A percentile compares a stretch with the other conserved stretches of the same genome.
phyloP scores from a whole-genome alignment of 2,329 filamentous ascomycete genomes.

The Penicillium sp. region DNA sequence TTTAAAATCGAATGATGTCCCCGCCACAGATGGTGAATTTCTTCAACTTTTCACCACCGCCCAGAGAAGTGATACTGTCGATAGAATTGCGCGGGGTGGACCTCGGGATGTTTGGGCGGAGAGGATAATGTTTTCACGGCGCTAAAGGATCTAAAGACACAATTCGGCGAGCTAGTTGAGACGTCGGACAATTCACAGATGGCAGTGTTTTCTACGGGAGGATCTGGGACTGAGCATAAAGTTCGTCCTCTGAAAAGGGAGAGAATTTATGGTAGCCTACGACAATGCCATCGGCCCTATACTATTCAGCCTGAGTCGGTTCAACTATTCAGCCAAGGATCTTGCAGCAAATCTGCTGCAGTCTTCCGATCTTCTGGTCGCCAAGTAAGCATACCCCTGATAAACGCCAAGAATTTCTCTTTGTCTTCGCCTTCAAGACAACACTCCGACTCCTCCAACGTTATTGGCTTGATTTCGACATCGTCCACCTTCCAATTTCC shows the following conservation, averaged over 20 bases:
- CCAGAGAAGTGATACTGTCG: neutral
- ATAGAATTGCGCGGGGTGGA: neutral
- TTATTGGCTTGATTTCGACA: neutral
- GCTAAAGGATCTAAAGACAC: neutral
- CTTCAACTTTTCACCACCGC: slow-evolving; percentile 1
- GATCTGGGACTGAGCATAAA: slow-evolving; percentile 3
- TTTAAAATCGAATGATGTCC: neutral
- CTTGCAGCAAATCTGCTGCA: slow-evolving; percentile 9
- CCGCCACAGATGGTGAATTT: neutral
- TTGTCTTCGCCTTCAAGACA: slow-evolving; percentile 12
- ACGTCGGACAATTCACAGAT: neutral
- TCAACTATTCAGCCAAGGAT: slow-evolving; percentile 14
- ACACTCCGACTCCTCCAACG: slow-evolving; percentile 1
- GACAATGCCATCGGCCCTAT: neutral
- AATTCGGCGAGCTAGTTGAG: slow-evolving; percentile 3
- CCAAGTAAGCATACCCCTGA: slow-evolving; percentile 16
- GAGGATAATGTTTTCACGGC: neutral
- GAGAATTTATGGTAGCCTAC: neutral
- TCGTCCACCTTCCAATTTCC: slow-evolving; percentile 5
- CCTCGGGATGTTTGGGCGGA: neutral
- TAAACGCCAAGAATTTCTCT: slow-evolving; percentile 14
- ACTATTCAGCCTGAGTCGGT: neutral
- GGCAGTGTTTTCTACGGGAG: neutral
- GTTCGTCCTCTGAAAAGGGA: neutral
- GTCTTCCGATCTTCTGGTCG: slow-evolving; percentile 16